Evolutionary conservation across 345 rosid species (phyloP), one percentile per base, ranked within the genome.

Genomic region (Eucalyptus camaldulensis): DNA sequence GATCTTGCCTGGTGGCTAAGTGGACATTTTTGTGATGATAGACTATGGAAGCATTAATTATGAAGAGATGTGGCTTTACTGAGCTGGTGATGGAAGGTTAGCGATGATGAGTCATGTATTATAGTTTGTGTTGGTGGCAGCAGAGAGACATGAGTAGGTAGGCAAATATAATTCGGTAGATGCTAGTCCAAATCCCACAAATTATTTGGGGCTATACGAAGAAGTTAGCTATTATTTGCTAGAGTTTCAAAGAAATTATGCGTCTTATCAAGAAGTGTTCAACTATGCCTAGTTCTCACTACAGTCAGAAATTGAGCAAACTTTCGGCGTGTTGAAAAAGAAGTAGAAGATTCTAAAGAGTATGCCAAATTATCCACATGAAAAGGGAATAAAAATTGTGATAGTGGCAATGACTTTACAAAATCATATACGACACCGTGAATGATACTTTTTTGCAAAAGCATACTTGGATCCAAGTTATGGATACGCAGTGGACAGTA

Each of bases 221-320:
- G 8, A 65, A 14, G 40, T n/a, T n/a, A 14, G 21, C 17, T 65
- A 31, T 65, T 16, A 65, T 14, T n/a, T n/a, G 40, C 56, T 1
- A 19, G 2, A 53, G 56, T 53, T 53, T 53, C 56, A 19, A 53
- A 19, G 56, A 53, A 53, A 53, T 53, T 53, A 0, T 53, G 24
- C 10, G 2, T 53, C 56, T 53, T 53, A 53, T 19, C 56, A 53
- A 19, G 10, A 53, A 53, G 56, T 19, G 56, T 29, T 65, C 37
- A n/a, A 65, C 3, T n/a, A 33, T n/a, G 76, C 40, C 9, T 4
- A 65, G 15, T n/a, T 16, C 37, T 65, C 22, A 2, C 19, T 4
- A n/a, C 1, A 0, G 5, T 65, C 0, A 65, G 0, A 65, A n/a
- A 15, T 8, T 65, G 22, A n/a, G 76, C 37, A 8, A 15, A 6